Evolutionary conservation across 179 eudicot species (phyloP).

Genomic region (Actinidia arguta): DNA sequence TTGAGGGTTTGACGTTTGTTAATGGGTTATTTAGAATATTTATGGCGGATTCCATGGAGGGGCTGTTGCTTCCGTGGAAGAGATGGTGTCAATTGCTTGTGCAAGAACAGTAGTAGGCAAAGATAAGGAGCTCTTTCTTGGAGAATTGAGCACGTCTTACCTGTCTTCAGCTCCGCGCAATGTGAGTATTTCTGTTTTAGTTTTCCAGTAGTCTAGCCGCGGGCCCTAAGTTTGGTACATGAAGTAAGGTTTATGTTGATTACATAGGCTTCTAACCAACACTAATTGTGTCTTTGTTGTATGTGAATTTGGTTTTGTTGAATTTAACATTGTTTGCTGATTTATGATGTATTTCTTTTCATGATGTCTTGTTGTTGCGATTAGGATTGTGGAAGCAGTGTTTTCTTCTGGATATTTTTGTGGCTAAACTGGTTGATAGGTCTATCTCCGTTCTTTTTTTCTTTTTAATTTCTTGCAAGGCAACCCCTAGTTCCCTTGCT

Average conservation of each 20-base stretch:
- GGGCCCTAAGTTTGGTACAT: background rate
- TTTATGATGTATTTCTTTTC: background rate
- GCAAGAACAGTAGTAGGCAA: conserved; percentile 74
- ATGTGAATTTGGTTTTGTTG: background rate
- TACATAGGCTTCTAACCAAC: background rate
- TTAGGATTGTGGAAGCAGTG: background rate
- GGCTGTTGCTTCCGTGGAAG: conserved; percentile 62
- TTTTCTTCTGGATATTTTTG: background rate
- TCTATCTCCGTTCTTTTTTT: too few species aligned
- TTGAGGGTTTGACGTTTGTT: conserved; percentile 4
- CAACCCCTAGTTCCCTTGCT: too few species aligned
- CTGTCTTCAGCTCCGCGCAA: conserved; percentile 64
- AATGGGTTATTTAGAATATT: conserved; percentile 39
- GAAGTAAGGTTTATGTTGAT: background rate
- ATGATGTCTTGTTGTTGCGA: too few species aligned
- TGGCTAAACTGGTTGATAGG: too few species aligned
- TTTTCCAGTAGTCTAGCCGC: background rate
- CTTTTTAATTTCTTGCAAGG: too few species aligned
- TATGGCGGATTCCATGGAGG: conserved; percentile 78
- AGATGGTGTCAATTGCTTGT: conserved; percentile 64
- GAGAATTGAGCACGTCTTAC: conserved; percentile 69
- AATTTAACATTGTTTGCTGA: background rate
- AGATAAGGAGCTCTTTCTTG: conserved; percentile 76
- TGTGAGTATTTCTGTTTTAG: conserved; percentile 42
- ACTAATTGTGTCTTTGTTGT: background rate